Evolutionary conservation across 23 red algal species (phyloP), one percentile per base, ranked within the genome.

Genomic region (Chondrus crispus): DNA sequence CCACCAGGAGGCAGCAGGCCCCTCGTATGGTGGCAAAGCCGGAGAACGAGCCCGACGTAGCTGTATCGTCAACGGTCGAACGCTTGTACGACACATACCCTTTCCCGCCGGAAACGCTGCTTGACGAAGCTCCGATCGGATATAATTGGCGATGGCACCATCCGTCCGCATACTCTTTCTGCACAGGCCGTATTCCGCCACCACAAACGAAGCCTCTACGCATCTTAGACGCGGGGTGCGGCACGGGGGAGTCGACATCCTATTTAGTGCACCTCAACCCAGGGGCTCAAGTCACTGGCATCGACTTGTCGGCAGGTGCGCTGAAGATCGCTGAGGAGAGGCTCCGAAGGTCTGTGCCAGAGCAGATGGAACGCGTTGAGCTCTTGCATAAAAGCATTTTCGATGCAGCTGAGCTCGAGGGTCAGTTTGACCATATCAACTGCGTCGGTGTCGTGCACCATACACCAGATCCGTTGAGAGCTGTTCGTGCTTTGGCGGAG

Each of bases 81-180:
- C 44, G 73, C 13, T 81, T 99, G 38, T 99, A 99, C 80, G 90
- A 99, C 66, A 78, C 85, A 6, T 99, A 95, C 53, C 97, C 97
- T 22, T 99, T 94, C 81, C 97, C 96, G 24, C 96, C 97, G 16
- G 97, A 99, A 46, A 95, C 97, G 3, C 80, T 96, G 3, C 44
- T 94, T n/a, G 94, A 96, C 70, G 94, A 88, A 55, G 55, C 85
- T 26, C 97, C 97, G 24, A 62, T 95, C n/a, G 97, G 97, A n/a
- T 99, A 99, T 51, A 99, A 99, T 81, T 99, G 97, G 97, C 88
- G 97, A 32, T 99, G 97, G 97, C 97, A 99, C 53, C 96, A 96
- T 81, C 97, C 97, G 42, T 92, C 97, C 1, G 97, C 94, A 45
- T 96, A 94, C 45, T 92, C 93, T 14, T 99, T 99, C 57, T 99